Evolutionary conservation across 116 monocot species (phyloP), one percentile per base, ranked within the genome.

Genomic region (Dioscorea cayenensis): DNA sequence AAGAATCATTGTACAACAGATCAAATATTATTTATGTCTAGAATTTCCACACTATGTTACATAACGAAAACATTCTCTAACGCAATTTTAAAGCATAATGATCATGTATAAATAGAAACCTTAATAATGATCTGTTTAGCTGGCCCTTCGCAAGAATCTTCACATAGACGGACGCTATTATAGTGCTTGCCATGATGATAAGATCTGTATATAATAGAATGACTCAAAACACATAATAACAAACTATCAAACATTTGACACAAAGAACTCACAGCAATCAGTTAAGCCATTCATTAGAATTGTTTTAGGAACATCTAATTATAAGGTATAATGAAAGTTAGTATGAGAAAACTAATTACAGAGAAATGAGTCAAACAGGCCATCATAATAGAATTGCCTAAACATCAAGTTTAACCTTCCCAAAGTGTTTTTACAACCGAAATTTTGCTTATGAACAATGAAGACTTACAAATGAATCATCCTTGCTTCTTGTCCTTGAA

Each of bases 151-250:
- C 87, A 82, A 78, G 79, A 58, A 83, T 93, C 93, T 22, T 89
- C 83, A 74, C 70, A 76, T 22, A 76, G 35, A 49, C 85, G 78
- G 77, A 93, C 81, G 68, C 89, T 93, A 32, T 89, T 87, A 72
- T 93, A 93, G 77, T 93, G 89, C 70, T 93, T 89, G 37, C 89
- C 87, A 79, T 93, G 75, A 81, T 93, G 89, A 79, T 87, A 89
- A 25, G 78, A 86, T 72, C 93, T 93, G 79, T 17, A 60, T 9
- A 23, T 16, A 18, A 4, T 55, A 16, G 10, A 55, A 70, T 43
- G 43, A 43, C 1, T 43, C 43, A 38, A 67, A 38, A 66, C 32
- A n/a, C 3, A 21, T 10, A 67, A 23, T 19, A 0, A 20, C 49
- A 67, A 2, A 48, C 18, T 67, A 67, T 67, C 17, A 67, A 51